Evolutionary conservation across 2,329 filamentous ascomycete species (phyloP).

Genomic region (Pseudogymnoascus verrucosus): DNA sequence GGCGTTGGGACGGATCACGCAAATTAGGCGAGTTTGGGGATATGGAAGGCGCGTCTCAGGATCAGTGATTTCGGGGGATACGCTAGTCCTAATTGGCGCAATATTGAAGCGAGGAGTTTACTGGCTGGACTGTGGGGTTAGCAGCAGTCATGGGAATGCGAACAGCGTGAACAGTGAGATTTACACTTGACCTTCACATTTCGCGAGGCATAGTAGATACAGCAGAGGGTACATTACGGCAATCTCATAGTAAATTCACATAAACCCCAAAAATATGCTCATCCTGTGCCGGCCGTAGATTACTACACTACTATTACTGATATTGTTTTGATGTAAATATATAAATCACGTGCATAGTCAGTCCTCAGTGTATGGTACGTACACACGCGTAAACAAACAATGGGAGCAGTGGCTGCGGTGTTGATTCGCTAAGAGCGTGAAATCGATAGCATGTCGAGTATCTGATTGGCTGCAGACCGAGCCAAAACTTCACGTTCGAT

Average conservation of each 20-base stretch:
- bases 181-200: neutral
- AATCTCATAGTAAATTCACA: neutral
- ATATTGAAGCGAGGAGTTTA: neutral
- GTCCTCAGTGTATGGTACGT: neutral
- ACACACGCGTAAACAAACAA: neutral
- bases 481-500: neutral
- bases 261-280: neutral
- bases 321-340: neutral
- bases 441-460: neutral
- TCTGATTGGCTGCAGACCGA: neutral
- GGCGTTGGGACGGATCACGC: conserved; percentile 14
- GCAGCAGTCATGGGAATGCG: too few relatives aligned
- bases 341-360: neutral
- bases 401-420: neutral
- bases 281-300: neutral
- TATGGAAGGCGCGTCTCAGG: neutral
- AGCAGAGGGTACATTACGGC: neutral
- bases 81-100: neutral
- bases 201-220: neutral
- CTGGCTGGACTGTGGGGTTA: neutral
- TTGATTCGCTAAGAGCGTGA: neutral
- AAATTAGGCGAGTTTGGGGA: conserved; percentile 18
- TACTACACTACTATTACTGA: neutral
- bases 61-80: conserved; percentile 6
- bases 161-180: neutral